A percentile compares a stretch with the other conserved stretches of the same genome.
phyloP scores from a whole-genome alignment of 441 rosid species.

The Adansonia madagascariensis region DNA sequence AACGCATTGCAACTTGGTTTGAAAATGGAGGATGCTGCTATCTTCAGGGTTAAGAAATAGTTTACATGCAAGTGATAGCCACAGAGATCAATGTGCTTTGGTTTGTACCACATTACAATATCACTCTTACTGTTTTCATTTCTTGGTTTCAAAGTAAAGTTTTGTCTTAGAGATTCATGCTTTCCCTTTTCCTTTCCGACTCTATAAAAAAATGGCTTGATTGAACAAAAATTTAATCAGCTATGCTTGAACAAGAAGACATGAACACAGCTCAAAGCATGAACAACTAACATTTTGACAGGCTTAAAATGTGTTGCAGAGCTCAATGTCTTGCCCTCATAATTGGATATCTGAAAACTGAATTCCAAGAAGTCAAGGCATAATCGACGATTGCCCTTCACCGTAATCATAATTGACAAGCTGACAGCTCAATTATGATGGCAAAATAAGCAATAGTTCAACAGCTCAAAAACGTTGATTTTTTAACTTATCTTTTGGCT shows the following conservation, averaged over 20 bases:
- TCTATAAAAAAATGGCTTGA: neutral
- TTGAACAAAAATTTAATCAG: neutral
- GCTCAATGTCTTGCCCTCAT: too few species aligned
- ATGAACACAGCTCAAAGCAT: neutral
- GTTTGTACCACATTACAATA: neutral
- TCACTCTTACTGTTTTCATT: neutral
- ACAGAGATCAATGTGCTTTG: constrained; percentile 6
- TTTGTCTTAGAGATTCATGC: constrained; percentile 5
- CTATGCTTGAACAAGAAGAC: neutral
- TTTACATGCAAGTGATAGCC: neutral
- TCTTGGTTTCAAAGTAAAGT: constrained; percentile 18
- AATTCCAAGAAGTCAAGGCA: too few species aligned
- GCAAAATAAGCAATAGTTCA: neutral
- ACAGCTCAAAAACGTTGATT: too few species aligned
- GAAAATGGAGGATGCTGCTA: neutral
- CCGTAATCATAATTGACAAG: neutral
- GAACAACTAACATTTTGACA: neutral
- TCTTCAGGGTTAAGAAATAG: neutral
- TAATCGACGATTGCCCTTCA: neutral
- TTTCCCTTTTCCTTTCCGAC: neutral
- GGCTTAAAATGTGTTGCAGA: neutral
- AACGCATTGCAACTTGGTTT: neutral
- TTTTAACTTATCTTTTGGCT: too few species aligned
- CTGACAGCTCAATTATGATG: neutral
- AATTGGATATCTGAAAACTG: too few species aligned